Conservation (phyloP, 176 grass and related monocot species). For the Panicum miliaceum region DNA sequence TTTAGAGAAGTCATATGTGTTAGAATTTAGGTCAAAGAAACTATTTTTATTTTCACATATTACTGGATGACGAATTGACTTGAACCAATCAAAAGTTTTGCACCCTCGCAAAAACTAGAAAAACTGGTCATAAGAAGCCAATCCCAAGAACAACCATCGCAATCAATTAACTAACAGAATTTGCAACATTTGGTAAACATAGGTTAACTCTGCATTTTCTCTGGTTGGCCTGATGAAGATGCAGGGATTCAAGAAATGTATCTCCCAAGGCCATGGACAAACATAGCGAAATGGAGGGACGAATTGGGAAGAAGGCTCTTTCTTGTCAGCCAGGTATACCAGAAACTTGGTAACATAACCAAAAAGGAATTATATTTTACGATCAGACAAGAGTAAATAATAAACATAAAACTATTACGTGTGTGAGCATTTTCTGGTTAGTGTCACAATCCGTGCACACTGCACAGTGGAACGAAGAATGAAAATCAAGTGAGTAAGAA, state of each 20-base stretch:
- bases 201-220: conserved; percentile 14
- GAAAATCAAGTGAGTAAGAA: conserved; percentile 1
- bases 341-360: conserved; percentile 12
- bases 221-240: not conserved
- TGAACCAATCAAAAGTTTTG: conserved; percentile 13
- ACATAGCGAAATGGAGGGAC: too few species aligned
- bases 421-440: not conserved
- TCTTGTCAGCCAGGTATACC: conserved; percentile 1
- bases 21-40: not conserved
- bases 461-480: not conserved
- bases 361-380: not conserved
- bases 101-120: not conserved
- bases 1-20: not conserved
- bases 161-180: not conserved
- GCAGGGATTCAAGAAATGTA: not conserved
- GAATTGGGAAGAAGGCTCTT: not conserved
- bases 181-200: conserved; percentile 26
- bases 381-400: conserved; percentile 20
- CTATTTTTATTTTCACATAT: not conserved
- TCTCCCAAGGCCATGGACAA: too few species aligned
- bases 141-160: not conserved
- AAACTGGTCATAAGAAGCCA: not conserved
- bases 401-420: not conserved
- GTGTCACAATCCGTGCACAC: not conserved
- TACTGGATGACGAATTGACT: conserved; percentile 1